Percentiles rank a stretch among this genome's conserved stretches.
phyloP scores from a whole-genome alignment of 148 eudicot species.

The Chenopodium berlandieri region DNA sequence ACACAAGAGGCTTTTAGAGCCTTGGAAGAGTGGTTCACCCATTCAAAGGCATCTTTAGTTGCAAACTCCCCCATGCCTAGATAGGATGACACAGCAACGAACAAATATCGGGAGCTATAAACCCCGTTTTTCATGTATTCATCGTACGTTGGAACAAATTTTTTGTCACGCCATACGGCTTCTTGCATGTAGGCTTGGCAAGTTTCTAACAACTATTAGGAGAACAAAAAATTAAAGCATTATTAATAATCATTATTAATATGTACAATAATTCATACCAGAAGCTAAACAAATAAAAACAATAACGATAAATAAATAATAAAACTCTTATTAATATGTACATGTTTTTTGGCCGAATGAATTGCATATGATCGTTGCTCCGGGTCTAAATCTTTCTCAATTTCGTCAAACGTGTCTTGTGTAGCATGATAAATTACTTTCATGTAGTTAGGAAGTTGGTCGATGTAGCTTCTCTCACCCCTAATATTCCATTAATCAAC shows the following conservation, averaged over 20 bases:
- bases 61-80: slow-evolving; percentile 13
- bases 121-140: slow-evolving; percentile 11
- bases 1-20: background rate
- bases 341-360: background rate
- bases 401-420: slow-evolving; percentile 19
- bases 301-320: too few species aligned
- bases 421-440: too few species aligned
- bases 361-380: slow-evolving; percentile 27
- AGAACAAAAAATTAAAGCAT: too few species aligned
- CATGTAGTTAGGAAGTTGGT: background rate
- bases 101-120: background rate
- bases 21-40: background rate
- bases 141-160: slow-evolving; percentile 9
- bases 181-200: slow-evolving; percentile 14
- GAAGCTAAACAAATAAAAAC: too few species aligned
- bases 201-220: background rate
- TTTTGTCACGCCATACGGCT: slow-evolving; percentile 5
- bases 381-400: slow-evolving; percentile 24
- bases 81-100: background rate
- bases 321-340: too few species aligned
- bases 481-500: too few species aligned
- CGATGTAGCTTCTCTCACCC: background rate
- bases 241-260: too few species aligned
- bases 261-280: too few species aligned
- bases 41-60: background rate